Base-by-base conservation (phyloP, 768 basidiomycete genomes). In the Mycena filopes region DNA sequence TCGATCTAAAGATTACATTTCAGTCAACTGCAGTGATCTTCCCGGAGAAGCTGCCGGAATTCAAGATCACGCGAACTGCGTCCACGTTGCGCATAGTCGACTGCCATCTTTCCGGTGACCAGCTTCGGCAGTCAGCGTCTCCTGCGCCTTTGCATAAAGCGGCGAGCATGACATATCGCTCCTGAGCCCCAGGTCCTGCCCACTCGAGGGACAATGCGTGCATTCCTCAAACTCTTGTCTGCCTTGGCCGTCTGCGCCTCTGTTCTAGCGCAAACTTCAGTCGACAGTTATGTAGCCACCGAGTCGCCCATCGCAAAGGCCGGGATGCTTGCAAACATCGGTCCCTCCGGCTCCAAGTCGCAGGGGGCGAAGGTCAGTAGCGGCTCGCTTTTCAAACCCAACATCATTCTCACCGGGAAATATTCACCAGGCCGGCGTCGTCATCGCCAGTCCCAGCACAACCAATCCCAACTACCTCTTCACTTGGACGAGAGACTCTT, bases 401-500 rank as follows among this genome's bases (percentile, higher is more conserved):
- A 13, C 16, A 31, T 50, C 29, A 87, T 78, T 51, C 78, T 67
- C 29, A 20, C 36, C 23, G 60, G 55, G 3, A 26, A 31, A 28
- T 56, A 33, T 48, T 73, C 64, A 82, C 74, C 72, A 84, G 78
- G 72, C 85, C 46, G 88, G 88, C 20, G 75, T 88, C 18, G 87
- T 88, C 55, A 80, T 89, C 55, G 88, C 88, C 6, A 86, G 84
- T 48, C 88, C 87, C 2, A 86, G 82, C 67, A 82, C 79, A 0
- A 61, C 67, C 3, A 74, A 87, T 64, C 87, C 91, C 0, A 73
- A 92, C 75, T 92, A 93, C 68, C 77, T 91, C n/a, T 93, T 83
- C 73, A 87, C 89, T 4, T 94, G 93, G 93, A 84, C 83, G 18
- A 86, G 93, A 54, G 93, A 94, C 77, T 84, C 90, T 28, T 86